Evolutionary conservation across 106 monocot genomes (phyloP).

Genomic region (Dioscorea zingiberensis): DNA sequence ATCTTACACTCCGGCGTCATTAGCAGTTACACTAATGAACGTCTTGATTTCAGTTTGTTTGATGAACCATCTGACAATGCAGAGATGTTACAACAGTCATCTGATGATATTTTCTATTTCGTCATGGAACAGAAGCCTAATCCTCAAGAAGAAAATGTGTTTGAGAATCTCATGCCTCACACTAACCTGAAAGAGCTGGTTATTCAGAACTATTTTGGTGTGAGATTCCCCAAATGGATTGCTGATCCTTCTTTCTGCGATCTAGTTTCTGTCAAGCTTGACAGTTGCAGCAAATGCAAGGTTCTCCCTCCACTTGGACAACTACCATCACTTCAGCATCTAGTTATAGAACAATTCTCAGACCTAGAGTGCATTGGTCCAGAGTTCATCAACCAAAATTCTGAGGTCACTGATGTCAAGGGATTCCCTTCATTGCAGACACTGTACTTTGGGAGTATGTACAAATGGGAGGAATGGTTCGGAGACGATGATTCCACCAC

Average conservation of each 20-base stretch:
- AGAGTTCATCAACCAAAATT: constrained; percentile 6
- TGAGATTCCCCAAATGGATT: constrained; percentile 29
- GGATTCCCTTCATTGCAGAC: constrained; percentile 16
- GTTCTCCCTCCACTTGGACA: constrained; percentile 11
- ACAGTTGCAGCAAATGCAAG: constrained; percentile 4
- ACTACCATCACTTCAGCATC: constrained; percentile 17
- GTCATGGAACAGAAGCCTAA: not conserved
- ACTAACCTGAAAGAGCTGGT: constrained; percentile 16
- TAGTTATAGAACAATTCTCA: not conserved
- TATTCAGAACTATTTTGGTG: no score
- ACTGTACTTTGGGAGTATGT: constrained; percentile 14
- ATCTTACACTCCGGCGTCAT: not conserved
- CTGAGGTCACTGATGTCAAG: no score
- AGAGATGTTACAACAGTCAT: not conserved
- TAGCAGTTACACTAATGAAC: not conserved
- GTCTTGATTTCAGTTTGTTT: not conserved
- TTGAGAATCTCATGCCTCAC: constrained; percentile 14
- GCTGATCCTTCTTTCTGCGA: constrained; percentile 21
- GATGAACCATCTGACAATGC: not conserved
- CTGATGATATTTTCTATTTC: not conserved
- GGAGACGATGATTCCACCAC: not conserved
- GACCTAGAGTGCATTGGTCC: constrained; percentile 6
- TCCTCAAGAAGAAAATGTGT: not conserved
- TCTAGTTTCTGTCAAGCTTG: constrained; percentile 16
- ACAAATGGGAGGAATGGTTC: constrained; percentile 17